These are phyloP conservation scores for Mycena latifolia DNA, from an alignment of 768 basidiomycete genomes.

Conservation along the genomic window DNA sequence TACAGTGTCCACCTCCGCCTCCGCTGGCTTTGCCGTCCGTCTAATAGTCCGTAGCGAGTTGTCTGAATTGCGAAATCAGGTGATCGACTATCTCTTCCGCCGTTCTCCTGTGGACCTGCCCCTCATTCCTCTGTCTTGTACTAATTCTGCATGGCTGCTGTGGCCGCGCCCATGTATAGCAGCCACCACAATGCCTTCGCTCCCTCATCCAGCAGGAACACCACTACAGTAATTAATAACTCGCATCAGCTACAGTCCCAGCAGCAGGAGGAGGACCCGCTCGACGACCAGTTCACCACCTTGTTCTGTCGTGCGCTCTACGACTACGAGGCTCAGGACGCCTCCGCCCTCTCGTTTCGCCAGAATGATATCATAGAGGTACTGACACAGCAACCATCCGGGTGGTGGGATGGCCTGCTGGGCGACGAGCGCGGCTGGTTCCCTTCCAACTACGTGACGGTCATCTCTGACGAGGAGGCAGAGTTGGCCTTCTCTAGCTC, in stretches of 20 bases:
- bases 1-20: too few species aligned
- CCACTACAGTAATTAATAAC: constrained; percentile 21
- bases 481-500: constrained; percentile 71
- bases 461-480: constrained; percentile 85
- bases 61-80: neutral
- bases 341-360: constrained; percentile 89
- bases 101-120: neutral
- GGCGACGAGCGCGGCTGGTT: constrained; percentile 96
- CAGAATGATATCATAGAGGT: constrained; percentile 95
- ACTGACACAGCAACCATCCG: constrained; percentile 88
- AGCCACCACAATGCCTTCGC: constrained; percentile 23
- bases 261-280: constrained; percentile 50
- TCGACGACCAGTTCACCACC: constrained; percentile 74
- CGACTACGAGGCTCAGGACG: constrained; percentile 90
- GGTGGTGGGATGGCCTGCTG: constrained; percentile 98
- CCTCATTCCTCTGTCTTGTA: constrained; percentile 14
- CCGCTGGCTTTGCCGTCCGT: too few species aligned
- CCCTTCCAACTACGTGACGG: constrained; percentile 93
- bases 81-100: neutral
- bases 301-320: constrained; percentile 94
- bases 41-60: too few species aligned
- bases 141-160: constrained; percentile 34
- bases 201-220: constrained; percentile 25
- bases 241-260: constrained; percentile 17
- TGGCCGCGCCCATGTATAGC: constrained; percentile 35